Conservation (phyloP, 2,329 filamentous ascomycete genomes). For the Penicillium sp. region DNA sequence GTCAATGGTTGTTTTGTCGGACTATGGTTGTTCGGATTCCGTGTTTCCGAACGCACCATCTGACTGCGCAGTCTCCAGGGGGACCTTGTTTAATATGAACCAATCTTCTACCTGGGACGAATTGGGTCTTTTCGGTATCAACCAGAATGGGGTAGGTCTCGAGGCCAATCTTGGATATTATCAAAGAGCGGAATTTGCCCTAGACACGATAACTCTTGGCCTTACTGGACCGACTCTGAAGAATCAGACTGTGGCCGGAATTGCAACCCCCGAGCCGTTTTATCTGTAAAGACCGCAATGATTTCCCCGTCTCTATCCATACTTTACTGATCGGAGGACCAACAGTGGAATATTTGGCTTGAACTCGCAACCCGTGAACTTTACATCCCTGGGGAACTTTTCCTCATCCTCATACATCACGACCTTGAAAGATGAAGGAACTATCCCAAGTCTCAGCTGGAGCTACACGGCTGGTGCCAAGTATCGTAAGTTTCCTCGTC, state of each 20-base stretch:
- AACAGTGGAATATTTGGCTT: conserved; percentile 37
- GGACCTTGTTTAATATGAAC: conserved; percentile 9
- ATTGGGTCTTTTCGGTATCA: conserved; percentile 11
- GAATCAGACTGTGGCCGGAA: conserved; percentile 15
- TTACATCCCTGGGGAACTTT: conserved; percentile 35
- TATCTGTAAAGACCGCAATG: conserved; percentile 38
- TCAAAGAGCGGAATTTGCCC: conserved; percentile 6
- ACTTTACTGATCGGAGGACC: conserved; percentile 20
- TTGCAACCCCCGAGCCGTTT: conserved; percentile 37
- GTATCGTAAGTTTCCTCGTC: conserved; percentile 56
- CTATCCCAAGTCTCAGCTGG: conserved; percentile 71
- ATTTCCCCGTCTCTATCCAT: not conserved
- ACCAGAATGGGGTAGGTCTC: conserved; percentile 11
- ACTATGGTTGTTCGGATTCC: conserved; percentile 49
- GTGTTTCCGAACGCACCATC: conserved; percentile 50
- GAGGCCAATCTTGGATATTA: conserved; percentile 15
- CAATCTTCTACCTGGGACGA: conserved; percentile 13
- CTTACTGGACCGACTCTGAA: conserved; percentile 8
- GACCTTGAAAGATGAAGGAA: conserved; percentile 55
- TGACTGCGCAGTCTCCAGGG: conserved; percentile 14
- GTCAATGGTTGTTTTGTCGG: conserved; percentile 65
- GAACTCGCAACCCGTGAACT: conserved; percentile 44
- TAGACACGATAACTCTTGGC: conserved; percentile 4
- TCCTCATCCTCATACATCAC: conserved; percentile 55
- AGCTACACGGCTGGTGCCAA: conserved; percentile 75